Evolutionary conservation across 1,284 basidiomycete genomes (phyloP).

Genomic region (Pseudozyma flocculosa): DNA sequence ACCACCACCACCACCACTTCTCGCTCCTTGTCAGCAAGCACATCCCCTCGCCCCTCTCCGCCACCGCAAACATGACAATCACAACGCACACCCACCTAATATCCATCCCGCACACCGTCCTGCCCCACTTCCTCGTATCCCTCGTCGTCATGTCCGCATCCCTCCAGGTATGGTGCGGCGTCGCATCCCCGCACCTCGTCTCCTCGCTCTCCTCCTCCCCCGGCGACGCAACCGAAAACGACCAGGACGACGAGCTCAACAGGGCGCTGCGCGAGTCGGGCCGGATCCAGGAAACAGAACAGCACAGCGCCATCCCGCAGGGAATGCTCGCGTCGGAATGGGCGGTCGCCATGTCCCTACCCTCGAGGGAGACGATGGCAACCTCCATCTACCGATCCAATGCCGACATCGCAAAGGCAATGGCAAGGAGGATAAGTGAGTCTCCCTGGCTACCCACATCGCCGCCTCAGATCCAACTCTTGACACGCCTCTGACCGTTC

Average conservation of each 20-base stretch:
- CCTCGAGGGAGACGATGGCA: not conserved
- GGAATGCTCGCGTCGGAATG: slow-evolving; percentile 21
- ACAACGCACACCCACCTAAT: slow-evolving; percentile 14
- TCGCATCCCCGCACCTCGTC: slow-evolving; percentile 8
- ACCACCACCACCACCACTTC: not conserved
- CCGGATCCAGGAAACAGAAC: not conserved
- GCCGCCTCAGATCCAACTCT: slow-evolving; percentile 2
- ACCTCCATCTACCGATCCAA: slow-evolving; percentile 4
- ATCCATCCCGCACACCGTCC: slow-evolving; percentile 9
- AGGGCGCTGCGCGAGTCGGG: slow-evolving; percentile 12
- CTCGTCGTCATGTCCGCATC: slow-evolving; percentile 14
- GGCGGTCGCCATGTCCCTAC: slow-evolving; percentile 24
- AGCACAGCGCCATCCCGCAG: not conserved
- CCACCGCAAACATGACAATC: not conserved
- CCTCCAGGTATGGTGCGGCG: slow-evolving; percentile 17
- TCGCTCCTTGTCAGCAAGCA: too few relatives aligned
- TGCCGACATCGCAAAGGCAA: slow-evolving; percentile 4
- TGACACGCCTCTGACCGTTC: too few relatives aligned
- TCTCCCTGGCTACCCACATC: not conserved
- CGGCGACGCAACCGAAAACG: slow-evolving; percentile 1
- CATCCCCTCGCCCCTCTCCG: too few relatives aligned
- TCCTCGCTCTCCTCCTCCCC: slow-evolving; percentile 1
- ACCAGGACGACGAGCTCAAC: slow-evolving; percentile 9
- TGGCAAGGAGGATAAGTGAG: not conserved
- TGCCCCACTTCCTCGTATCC: slow-evolving; percentile 9